Percentiles rank a stretch among this genome's conserved stretches.
These are phyloP conservation scores for Trichosporon inkin DNA, from an alignment of 1,284 basidiomycete species.

Conservation along the genomic window DNA sequence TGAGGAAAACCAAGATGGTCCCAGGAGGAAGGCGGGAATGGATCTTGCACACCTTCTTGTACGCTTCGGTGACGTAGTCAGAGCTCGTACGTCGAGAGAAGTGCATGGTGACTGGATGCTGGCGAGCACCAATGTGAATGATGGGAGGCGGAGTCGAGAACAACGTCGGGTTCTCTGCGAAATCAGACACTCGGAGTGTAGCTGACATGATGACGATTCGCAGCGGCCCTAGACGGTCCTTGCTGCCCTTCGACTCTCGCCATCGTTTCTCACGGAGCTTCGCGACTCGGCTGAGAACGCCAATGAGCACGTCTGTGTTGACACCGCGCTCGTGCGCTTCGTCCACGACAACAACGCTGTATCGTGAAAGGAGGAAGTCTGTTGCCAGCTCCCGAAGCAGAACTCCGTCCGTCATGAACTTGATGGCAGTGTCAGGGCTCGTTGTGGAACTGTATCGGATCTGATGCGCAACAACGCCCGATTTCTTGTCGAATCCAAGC, in stretches of 20 bases:
- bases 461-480: conserved; percentile 85
- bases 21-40: conserved; percentile 67
- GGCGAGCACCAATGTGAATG: conserved; percentile 81
- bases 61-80: conserved; percentile 86
- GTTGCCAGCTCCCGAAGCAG: conserved; percentile 84
- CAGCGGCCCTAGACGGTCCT: conserved; percentile 78
- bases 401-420: conserved; percentile 99
- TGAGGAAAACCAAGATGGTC: conserved; percentile 69
- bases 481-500: conserved; percentile 62
- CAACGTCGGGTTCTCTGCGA: conserved; percentile 77
- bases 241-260: conserved; percentile 60
- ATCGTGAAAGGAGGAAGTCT: conserved; percentile 84
- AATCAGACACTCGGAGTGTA: conserved; percentile 89
- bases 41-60: conserved; percentile 81
- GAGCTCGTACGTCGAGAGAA: conserved; percentile 80
- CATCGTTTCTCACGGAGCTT: conserved; percentile 83
- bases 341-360: conserved; percentile 92
- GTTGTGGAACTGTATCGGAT: conserved; percentile 96
- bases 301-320: conserved; percentile 97
- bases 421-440: conserved; percentile 82
- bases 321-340: conserved; percentile 98
- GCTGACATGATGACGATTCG: conserved; percentile 98
- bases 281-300: conserved; percentile 87
- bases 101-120: conserved; percentile 93
- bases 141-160: conserved; percentile 83